phyloP scores from a whole-genome alignment of 495 filamentous ascomycete genomes.

The Neurospora africana region DNA sequence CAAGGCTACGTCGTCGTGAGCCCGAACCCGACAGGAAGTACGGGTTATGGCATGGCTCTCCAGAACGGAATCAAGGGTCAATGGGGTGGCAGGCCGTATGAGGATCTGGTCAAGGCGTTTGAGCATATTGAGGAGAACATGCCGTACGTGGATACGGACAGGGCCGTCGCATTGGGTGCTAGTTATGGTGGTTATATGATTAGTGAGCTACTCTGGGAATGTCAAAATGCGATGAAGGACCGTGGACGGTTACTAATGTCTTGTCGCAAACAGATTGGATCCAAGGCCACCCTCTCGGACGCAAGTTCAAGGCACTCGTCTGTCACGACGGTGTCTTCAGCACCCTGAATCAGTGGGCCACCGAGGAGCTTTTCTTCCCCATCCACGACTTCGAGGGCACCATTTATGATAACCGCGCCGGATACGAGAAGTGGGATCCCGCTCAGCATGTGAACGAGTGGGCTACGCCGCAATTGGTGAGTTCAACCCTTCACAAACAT shows the following conservation, averaged over 20 bases:
- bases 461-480: conserved; percentile 67
- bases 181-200: conserved; percentile 87
- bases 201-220: conserved; percentile 28
- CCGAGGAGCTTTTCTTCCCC: conserved; percentile 85
- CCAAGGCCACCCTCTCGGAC: conserved; percentile 56
- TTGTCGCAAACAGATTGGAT: conserved; percentile 46
- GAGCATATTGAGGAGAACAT: conserved; percentile 65
- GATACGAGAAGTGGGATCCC: conserved; percentile 79
- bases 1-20: conserved; percentile 80
- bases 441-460: conserved; percentile 53
- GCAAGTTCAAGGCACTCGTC: conserved; percentile 81
- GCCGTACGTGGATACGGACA: conserved; percentile 61
- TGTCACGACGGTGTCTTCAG: conserved; percentile 87
- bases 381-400: conserved; percentile 72
- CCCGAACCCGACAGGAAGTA: conserved; percentile 84
- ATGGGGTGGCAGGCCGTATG: conserved; percentile 74
- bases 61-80: conserved; percentile 63
- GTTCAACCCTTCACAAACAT: neutral
- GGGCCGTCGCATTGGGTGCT: conserved; percentile 74
- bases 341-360: conserved; percentile 60
- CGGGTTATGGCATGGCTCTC: conserved; percentile 73
- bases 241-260: conserved; percentile 1
- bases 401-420: conserved; percentile 60
- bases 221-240: neutral
- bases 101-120: conserved; percentile 70